phyloP scores from a whole-genome alignment of 225 moss, liverwort and hornwort genomes.

The Sphagnum tenellum region DNA sequence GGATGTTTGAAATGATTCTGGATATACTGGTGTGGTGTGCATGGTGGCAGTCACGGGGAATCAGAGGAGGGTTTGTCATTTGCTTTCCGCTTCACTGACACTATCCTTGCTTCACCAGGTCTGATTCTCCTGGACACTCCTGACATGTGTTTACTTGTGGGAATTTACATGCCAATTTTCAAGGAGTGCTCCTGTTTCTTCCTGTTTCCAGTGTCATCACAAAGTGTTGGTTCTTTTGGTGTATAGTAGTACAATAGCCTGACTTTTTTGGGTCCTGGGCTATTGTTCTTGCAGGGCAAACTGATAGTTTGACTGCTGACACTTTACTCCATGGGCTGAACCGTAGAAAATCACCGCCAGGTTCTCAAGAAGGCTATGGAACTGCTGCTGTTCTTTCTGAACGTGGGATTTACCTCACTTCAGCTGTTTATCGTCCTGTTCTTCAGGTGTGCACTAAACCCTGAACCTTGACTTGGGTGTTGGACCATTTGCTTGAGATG shows the following conservation, averaged over 20 bases:
- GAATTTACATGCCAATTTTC: too few relatives aligned
- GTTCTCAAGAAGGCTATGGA: conserved; percentile 94
- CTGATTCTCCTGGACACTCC: conserved; percentile 3
- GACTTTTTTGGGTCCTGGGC: not conserved
- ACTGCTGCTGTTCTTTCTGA: conserved; percentile 90
- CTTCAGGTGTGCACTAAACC: conserved; percentile 54
- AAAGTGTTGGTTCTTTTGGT: too few relatives aligned
- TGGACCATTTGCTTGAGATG: not conserved
- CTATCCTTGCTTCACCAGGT: conserved; percentile 84
- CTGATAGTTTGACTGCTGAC: conserved; percentile 70
- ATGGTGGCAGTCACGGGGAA: conserved; percentile 50
- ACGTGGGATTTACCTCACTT: conserved; percentile 98
- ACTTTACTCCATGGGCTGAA: conserved; percentile 68
- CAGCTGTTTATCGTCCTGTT: conserved; percentile 97
- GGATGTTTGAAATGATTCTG: not conserved
- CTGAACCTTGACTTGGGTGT: not conserved
- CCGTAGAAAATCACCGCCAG: conserved; percentile 51
- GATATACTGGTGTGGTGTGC: not conserved
- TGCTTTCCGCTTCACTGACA: conserved; percentile 96
- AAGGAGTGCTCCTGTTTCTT: too few relatives aligned
- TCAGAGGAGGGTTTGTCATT: conserved; percentile 92
- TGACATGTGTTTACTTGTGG: too few relatives aligned
- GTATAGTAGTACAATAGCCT: too few relatives aligned
- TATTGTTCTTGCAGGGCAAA: conserved; percentile 35
- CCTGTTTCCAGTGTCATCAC: too few relatives aligned